A percentile compares a stretch with the other conserved stretches of the same genome.
Conservation (phyloP, 2,329 filamentous ascomycete species). For the Pyrenophora graminea region DNA sequence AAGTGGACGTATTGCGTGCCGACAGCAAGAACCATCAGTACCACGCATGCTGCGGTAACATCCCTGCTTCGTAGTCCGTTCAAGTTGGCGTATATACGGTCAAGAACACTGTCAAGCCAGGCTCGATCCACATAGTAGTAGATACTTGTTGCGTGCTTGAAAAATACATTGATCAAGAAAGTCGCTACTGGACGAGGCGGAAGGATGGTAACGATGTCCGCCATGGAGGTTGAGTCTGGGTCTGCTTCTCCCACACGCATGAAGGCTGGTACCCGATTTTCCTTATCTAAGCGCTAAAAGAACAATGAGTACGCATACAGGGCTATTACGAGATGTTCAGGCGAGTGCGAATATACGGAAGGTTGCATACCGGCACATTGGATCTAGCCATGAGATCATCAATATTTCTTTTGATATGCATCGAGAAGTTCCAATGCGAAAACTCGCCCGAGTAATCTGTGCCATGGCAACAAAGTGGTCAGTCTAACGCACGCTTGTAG, state of each 20-base stretch:
- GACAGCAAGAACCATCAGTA: constrained; percentile 51
- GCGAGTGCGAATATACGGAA: neutral
- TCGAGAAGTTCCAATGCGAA: constrained; percentile 23
- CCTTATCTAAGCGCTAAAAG: constrained; percentile 2
- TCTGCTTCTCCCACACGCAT: constrained; percentile 15
- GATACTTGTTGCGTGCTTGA: constrained; percentile 51
- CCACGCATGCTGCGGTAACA: constrained; percentile 36
- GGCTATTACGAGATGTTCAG: neutral
- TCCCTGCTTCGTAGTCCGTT: constrained; percentile 8
- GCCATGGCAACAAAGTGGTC: neutral
- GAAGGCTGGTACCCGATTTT: constrained; percentile 12
- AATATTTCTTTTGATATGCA: constrained; percentile 17
- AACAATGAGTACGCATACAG: neutral
- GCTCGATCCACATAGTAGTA: constrained; percentile 51
- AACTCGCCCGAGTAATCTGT: constrained; percentile 24
- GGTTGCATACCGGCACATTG: constrained; percentile 6
- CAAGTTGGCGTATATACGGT: constrained; percentile 26
- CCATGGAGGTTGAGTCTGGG: constrained; percentile 11
- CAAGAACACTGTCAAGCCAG: constrained; percentile 48
- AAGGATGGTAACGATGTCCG: constrained; percentile 10
- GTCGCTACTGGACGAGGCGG: constrained; percentile 35
- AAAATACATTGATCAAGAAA: constrained; percentile 50
- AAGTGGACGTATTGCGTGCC: constrained; percentile 47
- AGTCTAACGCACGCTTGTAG: neutral
- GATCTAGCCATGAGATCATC: constrained; percentile 16